Conservation (phyloP, 306 rosid species). For the Cucurbita ficifolia region DNA sequence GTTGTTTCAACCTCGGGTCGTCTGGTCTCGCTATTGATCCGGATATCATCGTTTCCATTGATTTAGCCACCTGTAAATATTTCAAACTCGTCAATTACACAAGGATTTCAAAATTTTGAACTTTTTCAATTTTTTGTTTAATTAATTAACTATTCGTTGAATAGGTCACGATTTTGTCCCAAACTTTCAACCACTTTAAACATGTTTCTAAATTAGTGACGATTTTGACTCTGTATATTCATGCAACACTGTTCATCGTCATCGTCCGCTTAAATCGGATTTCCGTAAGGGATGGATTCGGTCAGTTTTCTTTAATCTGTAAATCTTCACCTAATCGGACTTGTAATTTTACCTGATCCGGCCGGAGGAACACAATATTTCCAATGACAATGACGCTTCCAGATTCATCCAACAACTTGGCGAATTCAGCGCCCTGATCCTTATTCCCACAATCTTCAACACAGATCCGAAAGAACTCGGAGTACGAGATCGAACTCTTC, state of each 20-base stretch:
- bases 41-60: slow-evolving; percentile 36
- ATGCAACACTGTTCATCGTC: background rate
- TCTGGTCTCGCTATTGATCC: slow-evolving; percentile 29
- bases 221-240: background rate
- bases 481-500: slow-evolving; percentile 33
- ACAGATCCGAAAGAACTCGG: slow-evolving; percentile 45
- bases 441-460: slow-evolving; percentile 30
- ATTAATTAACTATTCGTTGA: background rate
- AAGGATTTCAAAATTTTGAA: no score
- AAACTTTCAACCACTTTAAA: background rate
- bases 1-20: slow-evolving; percentile 43
- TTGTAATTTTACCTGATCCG: slow-evolving; percentile 43
- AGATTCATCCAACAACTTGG: slow-evolving; percentile 50
- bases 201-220: background rate
- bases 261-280: background rate
- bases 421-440: slow-evolving; percentile 48
- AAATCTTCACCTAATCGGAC: background rate
- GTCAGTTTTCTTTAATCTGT: background rate
- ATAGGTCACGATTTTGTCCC: background rate
- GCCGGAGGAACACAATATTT: slow-evolving; percentile 59
- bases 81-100: background rate
- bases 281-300: background rate
- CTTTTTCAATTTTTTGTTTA: no score
- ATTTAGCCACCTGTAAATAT: slow-evolving; percentile 38
- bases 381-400: slow-evolving; percentile 85